Evolutionary conservation across 169 alveolate genomes (phyloP).

Genomic region (Cystoisospora suis): DNA sequence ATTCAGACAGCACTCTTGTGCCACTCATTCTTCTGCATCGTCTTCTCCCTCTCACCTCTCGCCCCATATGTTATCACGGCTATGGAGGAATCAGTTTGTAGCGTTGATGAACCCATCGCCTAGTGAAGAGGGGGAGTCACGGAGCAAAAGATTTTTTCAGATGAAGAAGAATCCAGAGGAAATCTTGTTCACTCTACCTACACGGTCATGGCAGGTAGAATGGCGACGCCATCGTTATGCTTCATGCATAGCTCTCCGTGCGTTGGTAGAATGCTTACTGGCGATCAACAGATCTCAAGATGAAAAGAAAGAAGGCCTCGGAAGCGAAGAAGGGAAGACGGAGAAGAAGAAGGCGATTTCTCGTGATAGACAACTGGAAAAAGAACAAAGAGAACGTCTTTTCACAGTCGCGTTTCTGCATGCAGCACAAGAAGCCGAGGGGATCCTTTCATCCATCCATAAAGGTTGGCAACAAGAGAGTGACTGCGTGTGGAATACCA

Average conservation of each 20-base stretch:
- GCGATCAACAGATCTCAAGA: background rate
- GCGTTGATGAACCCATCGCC: background rate
- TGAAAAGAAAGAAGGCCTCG: background rate
- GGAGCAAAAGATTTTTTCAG: no score
- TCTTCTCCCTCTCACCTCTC: background rate
- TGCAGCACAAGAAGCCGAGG: background rate
- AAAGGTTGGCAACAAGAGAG: background rate
- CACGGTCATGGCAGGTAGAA: background rate
- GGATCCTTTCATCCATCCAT: background rate
- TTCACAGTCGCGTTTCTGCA: background rate
- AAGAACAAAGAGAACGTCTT: background rate
- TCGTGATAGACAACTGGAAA: background rate
- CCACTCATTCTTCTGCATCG: background rate
- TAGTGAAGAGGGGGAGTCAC: background rate
- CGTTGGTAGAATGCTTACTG: background rate
- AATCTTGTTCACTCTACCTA: background rate
- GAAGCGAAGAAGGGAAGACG: background rate
- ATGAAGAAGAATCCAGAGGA: background rate
- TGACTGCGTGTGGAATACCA: background rate
- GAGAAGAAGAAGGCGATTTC: background rate
- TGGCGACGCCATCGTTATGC: background rate
- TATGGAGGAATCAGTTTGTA: background rate
- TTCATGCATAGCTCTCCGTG: background rate
- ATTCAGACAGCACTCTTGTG: background rate
- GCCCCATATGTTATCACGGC: background rate